phyloP scores from a whole-genome alignment of 306 rosid species.

The Sophora flavescens region DNA sequence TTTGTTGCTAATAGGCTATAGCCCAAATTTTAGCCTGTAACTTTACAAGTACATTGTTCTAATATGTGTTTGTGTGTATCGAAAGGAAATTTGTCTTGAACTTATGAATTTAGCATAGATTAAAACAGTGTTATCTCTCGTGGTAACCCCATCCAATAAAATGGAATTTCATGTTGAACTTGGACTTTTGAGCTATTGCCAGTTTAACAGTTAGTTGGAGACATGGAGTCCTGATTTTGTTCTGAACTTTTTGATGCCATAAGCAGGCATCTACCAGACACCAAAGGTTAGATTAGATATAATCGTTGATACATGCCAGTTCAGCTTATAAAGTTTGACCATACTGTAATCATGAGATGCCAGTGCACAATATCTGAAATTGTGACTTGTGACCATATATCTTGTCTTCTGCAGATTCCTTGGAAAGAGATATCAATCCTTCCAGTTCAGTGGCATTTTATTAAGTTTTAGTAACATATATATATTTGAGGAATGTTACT shows the following conservation, averaged over 20 bases:
- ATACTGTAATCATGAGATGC: constrained; percentile 40
- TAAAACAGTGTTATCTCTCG: neutral
- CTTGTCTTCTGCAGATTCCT: constrained; percentile 65
- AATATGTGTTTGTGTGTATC: neutral
- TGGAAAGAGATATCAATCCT: constrained; percentile 84
- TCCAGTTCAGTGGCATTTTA: constrained; percentile 95
- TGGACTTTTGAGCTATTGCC: neutral
- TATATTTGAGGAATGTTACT: too few relatives aligned
- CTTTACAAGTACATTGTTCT: neutral
- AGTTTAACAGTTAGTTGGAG: neutral
- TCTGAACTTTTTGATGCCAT: neutral
- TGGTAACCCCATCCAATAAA: neutral
- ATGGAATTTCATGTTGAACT: neutral
- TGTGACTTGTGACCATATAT: constrained; percentile 19
- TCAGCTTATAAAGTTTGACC: constrained; percentile 37
- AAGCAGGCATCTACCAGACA: constrained; percentile 14
- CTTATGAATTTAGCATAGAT: neutral
- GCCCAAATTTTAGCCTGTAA: neutral
- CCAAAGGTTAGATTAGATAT: constrained; percentile 24
- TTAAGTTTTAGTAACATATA: too few relatives aligned
- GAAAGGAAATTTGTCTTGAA: neutral
- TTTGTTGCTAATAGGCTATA: neutral
- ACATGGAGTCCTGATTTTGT: neutral
- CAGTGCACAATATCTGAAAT: constrained; percentile 31
- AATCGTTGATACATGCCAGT: constrained; percentile 20